Conservation (phyloP, 345 rosid genomes). For the Populus nigra region DNA sequence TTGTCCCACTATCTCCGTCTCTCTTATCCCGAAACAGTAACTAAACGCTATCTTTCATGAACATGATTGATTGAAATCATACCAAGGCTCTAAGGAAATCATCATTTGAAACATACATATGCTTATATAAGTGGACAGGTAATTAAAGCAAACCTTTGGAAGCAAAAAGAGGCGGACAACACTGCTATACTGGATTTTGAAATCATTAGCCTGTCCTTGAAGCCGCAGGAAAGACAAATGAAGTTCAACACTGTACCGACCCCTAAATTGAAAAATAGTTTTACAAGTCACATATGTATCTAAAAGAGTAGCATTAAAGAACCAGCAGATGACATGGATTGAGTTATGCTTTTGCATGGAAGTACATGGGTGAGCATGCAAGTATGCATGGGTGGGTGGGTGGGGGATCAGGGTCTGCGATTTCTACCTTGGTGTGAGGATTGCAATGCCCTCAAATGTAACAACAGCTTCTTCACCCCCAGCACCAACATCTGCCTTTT, state of each 20-base stretch:
- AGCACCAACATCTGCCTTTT: slow-evolving; percentile 84
- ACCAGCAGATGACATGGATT: background rate
- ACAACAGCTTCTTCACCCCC: slow-evolving; percentile 91
- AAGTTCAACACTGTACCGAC: slow-evolving; percentile 95
- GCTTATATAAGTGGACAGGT: background rate
- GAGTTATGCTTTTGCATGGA: background rate
- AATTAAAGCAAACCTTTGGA: slow-evolving; percentile 59
- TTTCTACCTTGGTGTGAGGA: slow-evolving; percentile 89
- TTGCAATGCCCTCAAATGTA: slow-evolving; percentile 84
- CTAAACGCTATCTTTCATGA: no score
- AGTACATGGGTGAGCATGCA: background rate
- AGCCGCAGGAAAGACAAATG: slow-evolving; percentile 86
- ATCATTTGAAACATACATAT: background rate
- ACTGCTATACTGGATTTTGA: slow-evolving; percentile 96
- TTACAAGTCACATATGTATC: background rate
- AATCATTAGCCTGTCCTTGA: slow-evolving; percentile 98
- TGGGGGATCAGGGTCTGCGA: background rate
- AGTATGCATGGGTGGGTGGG: background rate
- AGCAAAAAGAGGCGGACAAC: slow-evolving; percentile 95
- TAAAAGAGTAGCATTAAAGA: background rate
- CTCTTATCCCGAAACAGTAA: no score
- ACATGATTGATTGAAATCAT: background rate
- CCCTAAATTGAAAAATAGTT: slow-evolving; percentile 48
- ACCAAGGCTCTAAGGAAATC: background rate
- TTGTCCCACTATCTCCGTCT: no score